These are phyloP conservation scores for Haplosporangium sp. DNA, from an alignment of 371 early-diverging fungal genomes.

Conservation along the genomic window DNA sequence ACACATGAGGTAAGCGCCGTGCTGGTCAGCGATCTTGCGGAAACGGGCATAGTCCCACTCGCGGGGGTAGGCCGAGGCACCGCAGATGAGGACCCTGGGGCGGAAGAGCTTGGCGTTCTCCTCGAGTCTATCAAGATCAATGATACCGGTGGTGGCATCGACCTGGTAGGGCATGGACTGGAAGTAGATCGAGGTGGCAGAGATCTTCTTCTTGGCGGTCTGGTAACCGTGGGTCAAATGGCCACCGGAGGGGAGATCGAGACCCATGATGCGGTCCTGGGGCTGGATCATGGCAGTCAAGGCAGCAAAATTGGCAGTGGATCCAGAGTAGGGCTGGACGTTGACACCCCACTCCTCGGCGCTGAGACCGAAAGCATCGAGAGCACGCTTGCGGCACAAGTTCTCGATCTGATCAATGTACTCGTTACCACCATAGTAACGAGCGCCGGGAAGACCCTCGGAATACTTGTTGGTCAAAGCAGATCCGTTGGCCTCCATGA, in stretches of 20 bases:
- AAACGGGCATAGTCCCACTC: conserved; percentile 98
- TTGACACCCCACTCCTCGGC: conserved; percentile 99
- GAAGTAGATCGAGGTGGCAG: conserved; percentile 97
- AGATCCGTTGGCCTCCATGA: conserved; percentile 98
- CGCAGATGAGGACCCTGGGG: conserved; percentile 98
- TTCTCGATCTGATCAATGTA: conserved; percentile 96
- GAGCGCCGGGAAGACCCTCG: conserved; percentile 97
- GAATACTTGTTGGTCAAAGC: conserved; percentile 99
- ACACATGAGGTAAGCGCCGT: conserved; percentile 94
- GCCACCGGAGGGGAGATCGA: conserved; percentile 99
- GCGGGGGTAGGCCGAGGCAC: conserved; percentile 97
- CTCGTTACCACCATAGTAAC: conserved; percentile 97
- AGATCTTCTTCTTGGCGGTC: conserved; percentile 99
- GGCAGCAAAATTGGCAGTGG: conserved; percentile 98
- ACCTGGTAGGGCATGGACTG: conserved; percentile 98
- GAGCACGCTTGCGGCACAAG: conserved; percentile 96
- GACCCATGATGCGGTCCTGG: conserved; percentile 98
- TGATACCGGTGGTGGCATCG: conserved; percentile 85
- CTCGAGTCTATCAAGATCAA: conserved; percentile 96
- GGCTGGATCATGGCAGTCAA: conserved; percentile 96
- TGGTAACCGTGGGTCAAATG: conserved; percentile 99
- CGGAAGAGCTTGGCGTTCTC: conserved; percentile 93
- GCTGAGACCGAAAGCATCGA: conserved; percentile 93
- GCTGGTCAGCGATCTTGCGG: conserved; percentile 92
- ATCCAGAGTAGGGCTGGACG: conserved; percentile 98